Base-by-base conservation (phyloP, 2,329 filamentous ascomycete species). In the Pestalotiopsis sp. region DNA sequence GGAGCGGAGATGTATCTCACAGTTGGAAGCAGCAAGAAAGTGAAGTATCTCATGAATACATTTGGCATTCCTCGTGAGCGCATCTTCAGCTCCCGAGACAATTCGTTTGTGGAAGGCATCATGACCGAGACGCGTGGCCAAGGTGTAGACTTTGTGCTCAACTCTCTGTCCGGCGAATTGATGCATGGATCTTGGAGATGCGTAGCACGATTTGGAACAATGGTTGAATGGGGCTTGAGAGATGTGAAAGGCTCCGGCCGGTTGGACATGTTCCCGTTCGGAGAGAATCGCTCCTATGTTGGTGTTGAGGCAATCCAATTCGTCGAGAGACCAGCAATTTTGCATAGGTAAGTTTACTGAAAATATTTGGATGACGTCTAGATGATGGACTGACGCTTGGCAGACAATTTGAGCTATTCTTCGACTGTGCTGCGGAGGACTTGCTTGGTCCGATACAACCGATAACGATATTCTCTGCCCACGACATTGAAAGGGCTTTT, bases 1-100 rank as follows among this genome's bases (percentile, higher is more conserved):
- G 70, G 68, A 5, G 68, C 70, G 1, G 67, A 73, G 13, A 68
- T 79, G 0, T 78, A 73, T 59, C 68, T 68, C 9, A 79, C 77
- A 0, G 75, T 75, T 22, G 67, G 72, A 9, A 70, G 70, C 3
- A n/a, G 66, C 6, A 72, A 70, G 17, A 78, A 79, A 64, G 71
- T 66, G 10, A 38, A 72, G 10, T 59, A 74, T 3, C 58, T 79
- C 3, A 68, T 72, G 5, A 62, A 72, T 0, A 48, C 59, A 1
- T 77, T 72, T 58, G 70, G 69, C 13, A 73, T 79, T 22, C 71
- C 71, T 0, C 58, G 74, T 0, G 68, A 76, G 2, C 77, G 77
- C 39, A 82, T 86, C 13, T 71, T 87, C 13, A 72, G 70, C 52
- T 78, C 75, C 0, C 76, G 79, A 14, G 75, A 79, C 9, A 77